Base-by-base conservation (phyloP, 441 rosid genomes). In the Adansonia madagascariensis region DNA sequence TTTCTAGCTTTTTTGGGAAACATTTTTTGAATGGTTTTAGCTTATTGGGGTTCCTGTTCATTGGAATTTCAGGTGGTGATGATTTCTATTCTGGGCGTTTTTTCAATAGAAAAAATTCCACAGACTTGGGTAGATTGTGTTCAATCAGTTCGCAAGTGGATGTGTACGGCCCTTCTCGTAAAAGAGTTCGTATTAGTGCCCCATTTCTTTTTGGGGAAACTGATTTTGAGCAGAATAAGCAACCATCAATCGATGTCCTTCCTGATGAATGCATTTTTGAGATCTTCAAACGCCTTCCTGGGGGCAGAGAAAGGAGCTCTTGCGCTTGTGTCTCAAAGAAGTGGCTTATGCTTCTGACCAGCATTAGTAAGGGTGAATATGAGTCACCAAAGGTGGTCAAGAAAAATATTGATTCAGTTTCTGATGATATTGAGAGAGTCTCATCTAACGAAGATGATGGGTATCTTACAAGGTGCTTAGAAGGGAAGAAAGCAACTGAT, bases 251-350 rank as follows among this genome's bases (percentile, higher is more conserved):
- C 5, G 91, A 89, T 1, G 84, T 83, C 11, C 96, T 96, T 80
- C 99, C 98, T 0, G 98, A 92, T 64, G 98, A 91, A 84, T 94
- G 99, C 76, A 83, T 96, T 20, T 90, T 89, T 71, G 98, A 96
- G 96, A 92, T 96, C 81, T 90, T 94, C 52, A 91, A 90, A 53
- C 90, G 97, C 46, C 78, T 96, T 2, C 83, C 90, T 17, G 79
- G 89, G 1, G 92, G 94, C 44, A 82, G 82, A 78, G 99, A 92
- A 55, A 88, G 94, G 88, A 89, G 93, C 68, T 75, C 89, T 0
- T 88, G 88, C 73, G 95, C 98, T 81, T 89, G 86, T 66, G 98
- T 94, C 18, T 94, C 97, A 79, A 96, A 91, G 88, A 88, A 80
- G 1, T 96, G 98, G 99, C 95, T 96, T 82, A 83, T 79, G 78